A percentile compares a stretch with the other conserved stretches of the same genome.
These are phyloP conservation scores for Suhomyces wounanorum DNA, from an alignment of 1,139 yeast species.

Conservation along the genomic window DNA sequence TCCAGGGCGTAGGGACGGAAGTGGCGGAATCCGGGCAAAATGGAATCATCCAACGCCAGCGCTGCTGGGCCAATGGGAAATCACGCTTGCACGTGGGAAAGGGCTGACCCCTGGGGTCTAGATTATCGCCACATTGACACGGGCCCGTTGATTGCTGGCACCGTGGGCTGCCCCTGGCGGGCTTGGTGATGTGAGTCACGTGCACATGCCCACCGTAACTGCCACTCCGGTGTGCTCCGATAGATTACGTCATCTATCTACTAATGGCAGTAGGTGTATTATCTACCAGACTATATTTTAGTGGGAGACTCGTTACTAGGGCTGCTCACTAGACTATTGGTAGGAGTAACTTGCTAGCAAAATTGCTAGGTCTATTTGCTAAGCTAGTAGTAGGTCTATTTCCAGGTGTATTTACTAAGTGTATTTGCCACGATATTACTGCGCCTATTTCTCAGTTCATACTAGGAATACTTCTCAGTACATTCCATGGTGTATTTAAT, in stretches of 20 bases:
- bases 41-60: not conserved
- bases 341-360: too few relatives aligned
- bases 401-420: not conserved
- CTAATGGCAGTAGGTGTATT: too few relatives aligned
- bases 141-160: not conserved
- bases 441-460: too few relatives aligned
- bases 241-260: not conserved
- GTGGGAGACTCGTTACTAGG: too few relatives aligned
- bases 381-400: too few relatives aligned
- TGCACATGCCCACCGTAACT: not conserved
- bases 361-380: too few relatives aligned
- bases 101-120: not conserved
- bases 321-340: too few relatives aligned
- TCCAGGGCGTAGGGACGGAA: conserved; percentile 1
- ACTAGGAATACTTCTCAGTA: too few relatives aligned
- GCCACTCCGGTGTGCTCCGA: conserved; percentile 1
- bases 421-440: too few relatives aligned
- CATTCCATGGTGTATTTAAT: too few relatives aligned
- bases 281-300: too few relatives aligned
- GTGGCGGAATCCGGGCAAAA: not conserved
- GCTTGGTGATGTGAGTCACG: not conserved
- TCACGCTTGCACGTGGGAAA: not conserved
- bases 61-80: not conserved
- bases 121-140: too few relatives aligned
- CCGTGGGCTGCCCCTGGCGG: not conserved